These are phyloP conservation scores for Orbilia brochopaga DNA, from an alignment of 2,329 filamentous ascomycete genomes.

Conservation along the genomic window DNA sequence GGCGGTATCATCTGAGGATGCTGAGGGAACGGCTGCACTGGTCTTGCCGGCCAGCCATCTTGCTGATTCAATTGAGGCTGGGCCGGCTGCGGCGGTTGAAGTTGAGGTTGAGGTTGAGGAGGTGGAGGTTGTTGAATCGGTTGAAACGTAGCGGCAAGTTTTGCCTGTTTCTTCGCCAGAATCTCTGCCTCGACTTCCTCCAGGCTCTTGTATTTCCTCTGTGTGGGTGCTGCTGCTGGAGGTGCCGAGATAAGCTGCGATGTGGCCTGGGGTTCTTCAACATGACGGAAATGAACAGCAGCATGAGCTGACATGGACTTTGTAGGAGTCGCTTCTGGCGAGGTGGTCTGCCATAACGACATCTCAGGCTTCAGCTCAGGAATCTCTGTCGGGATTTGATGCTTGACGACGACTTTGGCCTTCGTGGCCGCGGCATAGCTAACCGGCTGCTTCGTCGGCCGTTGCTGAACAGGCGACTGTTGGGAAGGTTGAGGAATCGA, in stretches of 20 bases:
- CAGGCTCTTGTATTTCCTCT: slow-evolving; percentile 84
- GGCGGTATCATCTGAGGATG: slow-evolving; percentile 55
- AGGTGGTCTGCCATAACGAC: slow-evolving; percentile 76
- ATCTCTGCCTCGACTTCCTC: slow-evolving; percentile 97
- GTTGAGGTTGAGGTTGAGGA: slow-evolving; percentile 54
- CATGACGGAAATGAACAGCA: slow-evolving; percentile 66
- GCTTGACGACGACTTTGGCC: slow-evolving; percentile 16
- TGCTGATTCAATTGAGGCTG: slow-evolving; percentile 53
- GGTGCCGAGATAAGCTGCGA: slow-evolving; percentile 48
- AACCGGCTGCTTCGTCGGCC: slow-evolving; percentile 59
- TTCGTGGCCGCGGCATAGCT: slow-evolving; percentile 69
- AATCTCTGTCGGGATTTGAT: slow-evolving; percentile 69
- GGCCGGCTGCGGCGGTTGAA: slow-evolving; percentile 35
- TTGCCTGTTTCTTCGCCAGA: slow-evolving; percentile 65
- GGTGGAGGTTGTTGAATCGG: slow-evolving; percentile 56
- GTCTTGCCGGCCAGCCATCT: slow-evolving; percentile 41
- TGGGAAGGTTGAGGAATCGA: slow-evolving; percentile 60
- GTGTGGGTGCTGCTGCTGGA: slow-evolving; percentile 58
- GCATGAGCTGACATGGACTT: slow-evolving; percentile 58
- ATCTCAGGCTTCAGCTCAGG: slow-evolving; percentile 91
- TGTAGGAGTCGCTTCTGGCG: slow-evolving; percentile 37
- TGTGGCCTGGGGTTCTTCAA: slow-evolving; percentile 55
- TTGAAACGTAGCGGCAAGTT: slow-evolving; percentile 52
- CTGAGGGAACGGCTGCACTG: slow-evolving; percentile 53
- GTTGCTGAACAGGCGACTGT: slow-evolving; percentile 57